These are phyloP conservation scores for Hibiscus syriacus DNA, from an alignment of 345 rosid genomes.

Conservation along the genomic window DNA sequence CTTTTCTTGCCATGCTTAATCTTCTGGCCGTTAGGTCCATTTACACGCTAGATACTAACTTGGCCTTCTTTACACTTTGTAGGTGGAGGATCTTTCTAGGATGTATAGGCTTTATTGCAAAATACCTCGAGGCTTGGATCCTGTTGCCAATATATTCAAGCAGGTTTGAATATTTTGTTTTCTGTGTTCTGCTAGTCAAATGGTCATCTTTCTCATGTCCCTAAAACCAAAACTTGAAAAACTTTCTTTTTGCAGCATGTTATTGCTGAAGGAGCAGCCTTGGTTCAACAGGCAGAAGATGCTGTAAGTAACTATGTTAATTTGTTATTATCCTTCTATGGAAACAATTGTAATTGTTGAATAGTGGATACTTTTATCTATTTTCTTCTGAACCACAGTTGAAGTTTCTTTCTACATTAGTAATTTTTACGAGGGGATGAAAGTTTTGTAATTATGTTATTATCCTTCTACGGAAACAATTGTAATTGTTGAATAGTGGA, in stretches of 20 bases:
- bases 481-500: neutral
- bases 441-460: neutral
- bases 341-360: neutral
- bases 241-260: slow-evolving; percentile 51
- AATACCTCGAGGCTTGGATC: slow-evolving; percentile 70
- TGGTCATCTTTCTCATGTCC: neutral
- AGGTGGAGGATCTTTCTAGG: slow-evolving; percentile 95
- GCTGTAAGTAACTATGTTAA: slow-evolving; percentile 72
- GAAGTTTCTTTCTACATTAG: neutral
- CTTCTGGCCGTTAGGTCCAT: neutral
- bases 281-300: slow-evolving; percentile 93
- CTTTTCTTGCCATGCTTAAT: neutral
- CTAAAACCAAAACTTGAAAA: neutral
- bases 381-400: neutral
- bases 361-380: neutral
- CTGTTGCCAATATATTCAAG: slow-evolving; percentile 74
- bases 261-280: slow-evolving; percentile 72
- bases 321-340: neutral
- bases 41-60: neutral
- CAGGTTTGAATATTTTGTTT: slow-evolving; percentile 42
- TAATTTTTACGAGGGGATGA: neutral
- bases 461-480: neutral
- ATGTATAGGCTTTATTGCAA: slow-evolving; percentile 86
- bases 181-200: neutral
- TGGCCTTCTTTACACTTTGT: slow-evolving; percentile 4